These are phyloP conservation scores for Plenodomus tracheiphilus DNA, from an alignment of 2,329 filamentous ascomycete species.

Conservation along the genomic window DNA sequence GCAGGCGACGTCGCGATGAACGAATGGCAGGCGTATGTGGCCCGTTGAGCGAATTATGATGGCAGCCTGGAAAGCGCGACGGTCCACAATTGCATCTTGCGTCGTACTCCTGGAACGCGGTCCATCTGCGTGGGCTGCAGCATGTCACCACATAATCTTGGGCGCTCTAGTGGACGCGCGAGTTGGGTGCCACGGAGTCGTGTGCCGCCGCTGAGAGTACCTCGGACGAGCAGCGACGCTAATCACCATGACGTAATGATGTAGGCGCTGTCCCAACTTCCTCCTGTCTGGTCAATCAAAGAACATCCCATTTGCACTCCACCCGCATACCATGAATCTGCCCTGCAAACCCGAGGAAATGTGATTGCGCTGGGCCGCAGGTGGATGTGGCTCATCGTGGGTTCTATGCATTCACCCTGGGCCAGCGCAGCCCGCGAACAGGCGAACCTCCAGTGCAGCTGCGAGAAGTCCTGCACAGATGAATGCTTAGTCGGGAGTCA, in stretches of 20 bases:
- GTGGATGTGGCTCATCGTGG: too few relatives aligned
- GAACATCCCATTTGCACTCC: too few relatives aligned
- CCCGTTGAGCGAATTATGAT: neutral
- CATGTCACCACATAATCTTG: constrained; percentile 13
- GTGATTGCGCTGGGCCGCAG: too few relatives aligned
- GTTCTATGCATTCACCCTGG: too few relatives aligned
- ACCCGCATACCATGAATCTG: too few relatives aligned
- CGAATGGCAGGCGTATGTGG: constrained; percentile 1
- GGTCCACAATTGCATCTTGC: constrained; percentile 2
- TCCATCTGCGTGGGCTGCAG: constrained; percentile 8
- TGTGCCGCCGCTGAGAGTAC: constrained; percentile 8
- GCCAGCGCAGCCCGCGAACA: too few relatives aligned
- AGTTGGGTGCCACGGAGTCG: constrained; percentile 7
- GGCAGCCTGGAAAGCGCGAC: constrained; percentile 6
- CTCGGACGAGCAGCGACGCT: constrained; percentile 7
- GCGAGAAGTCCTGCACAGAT: too few relatives aligned
- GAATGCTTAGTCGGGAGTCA: too few relatives aligned
- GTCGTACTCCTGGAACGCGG: constrained; percentile 1
- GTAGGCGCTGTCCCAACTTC: constrained; percentile 8
- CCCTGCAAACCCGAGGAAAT: too few relatives aligned
- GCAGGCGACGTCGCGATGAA: constrained; percentile 8
- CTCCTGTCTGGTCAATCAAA: too few relatives aligned
- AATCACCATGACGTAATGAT: constrained; percentile 20
- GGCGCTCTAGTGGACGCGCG: constrained; percentile 11
- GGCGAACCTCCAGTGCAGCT: too few relatives aligned